A percentile compares a stretch with the other conserved stretches of the same genome.
These are phyloP conservation scores for Cunninghamia lanceolata DNA, from an alignment of 75 land plant species.

Conservation along the genomic window DNA sequence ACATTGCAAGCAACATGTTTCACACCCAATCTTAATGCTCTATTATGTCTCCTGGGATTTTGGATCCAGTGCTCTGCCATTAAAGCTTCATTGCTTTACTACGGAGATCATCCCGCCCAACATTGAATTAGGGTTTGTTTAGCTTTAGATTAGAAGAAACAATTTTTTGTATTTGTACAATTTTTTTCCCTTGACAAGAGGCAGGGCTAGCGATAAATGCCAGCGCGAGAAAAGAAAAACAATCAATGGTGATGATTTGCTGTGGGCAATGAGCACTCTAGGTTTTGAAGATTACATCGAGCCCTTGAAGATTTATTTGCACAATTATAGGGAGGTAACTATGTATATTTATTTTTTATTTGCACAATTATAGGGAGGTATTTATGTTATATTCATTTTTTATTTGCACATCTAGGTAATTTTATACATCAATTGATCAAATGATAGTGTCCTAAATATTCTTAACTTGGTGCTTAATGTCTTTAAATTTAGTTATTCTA, in stretches of 20 bases:
- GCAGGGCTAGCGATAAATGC: constrained; percentile 72
- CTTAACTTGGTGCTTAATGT: not conserved
- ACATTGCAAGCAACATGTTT: too few species aligned
- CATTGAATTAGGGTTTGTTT: not conserved
- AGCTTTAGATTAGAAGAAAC: not conserved
- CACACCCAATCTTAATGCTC: not conserved
- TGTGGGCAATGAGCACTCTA: constrained; percentile 78
- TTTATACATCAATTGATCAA: too few species aligned
- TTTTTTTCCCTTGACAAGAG: constrained; percentile 4
- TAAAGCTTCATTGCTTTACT: not conserved
- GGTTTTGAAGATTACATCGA: constrained; percentile 80
- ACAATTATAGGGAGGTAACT: constrained; percentile 57
- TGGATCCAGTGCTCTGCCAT: not conserved
- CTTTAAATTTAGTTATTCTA: too few species aligned
- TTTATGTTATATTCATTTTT: not conserved
- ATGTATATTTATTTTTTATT: not conserved
- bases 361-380: too few species aligned
- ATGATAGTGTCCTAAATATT: not conserved
- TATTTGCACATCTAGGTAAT: too few species aligned
- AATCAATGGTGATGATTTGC: constrained; percentile 72
- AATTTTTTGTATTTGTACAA: constrained; percentile 42
- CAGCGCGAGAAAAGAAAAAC: constrained; percentile 78
- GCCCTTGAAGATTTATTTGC: constrained; percentile 60
- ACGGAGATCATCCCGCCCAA: not conserved
- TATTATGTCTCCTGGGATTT: not conserved